Evolutionary conservation across 305 asterid genomes (phyloP), one percentile per base, ranked within the genome.

Genomic region (Fraxinus ornus): DNA sequence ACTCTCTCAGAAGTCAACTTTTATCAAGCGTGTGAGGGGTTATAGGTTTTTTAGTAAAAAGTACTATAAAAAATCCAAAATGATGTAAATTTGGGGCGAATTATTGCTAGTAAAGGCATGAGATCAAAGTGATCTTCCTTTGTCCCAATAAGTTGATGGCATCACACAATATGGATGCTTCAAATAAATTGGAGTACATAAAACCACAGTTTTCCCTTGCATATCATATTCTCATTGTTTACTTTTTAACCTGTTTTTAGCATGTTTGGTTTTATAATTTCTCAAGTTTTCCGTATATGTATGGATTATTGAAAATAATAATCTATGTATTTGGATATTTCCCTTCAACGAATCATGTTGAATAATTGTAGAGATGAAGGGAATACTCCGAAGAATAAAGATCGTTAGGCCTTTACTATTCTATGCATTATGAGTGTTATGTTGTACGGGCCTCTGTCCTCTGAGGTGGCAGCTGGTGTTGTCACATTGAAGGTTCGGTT

Each of bases 401-500:
- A 55, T 55, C 19, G 26, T 55, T 55, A 55, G 66, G 26, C 66
- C 24, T 55, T 17, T 55, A n/a, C 66, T 7, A 55, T 55, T 52
- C 10, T 55, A 10, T 19, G 26, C 68, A 57, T n/a, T 57, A 57
- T n/a, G 5, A 57, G 68, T 57, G 30, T 73, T 30, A 47, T 78
- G 60, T 78, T 21, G 33, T 79, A 74, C 28, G 79, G 73, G 74
- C 30, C 30, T 28, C 30, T 28, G 30, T 28, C 80, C 75, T 52
- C 74, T 74, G 86, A 47, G 28, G 68, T 57, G 68, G 26, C 68
- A 57, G 68, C 26, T 57, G 72, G 75, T 33, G 21, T 36, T 71
- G 21, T 66, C 22, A 22, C 78, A 66, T 35, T 66, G 33, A 57
- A 33, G 71, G 68, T 52, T 52, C 21, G 47, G 79, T 19, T 24